These are phyloP conservation scores for Endocalyx cinctus DNA, from an alignment of 2,329 filamentous ascomycete species.

Conservation along the genomic window DNA sequence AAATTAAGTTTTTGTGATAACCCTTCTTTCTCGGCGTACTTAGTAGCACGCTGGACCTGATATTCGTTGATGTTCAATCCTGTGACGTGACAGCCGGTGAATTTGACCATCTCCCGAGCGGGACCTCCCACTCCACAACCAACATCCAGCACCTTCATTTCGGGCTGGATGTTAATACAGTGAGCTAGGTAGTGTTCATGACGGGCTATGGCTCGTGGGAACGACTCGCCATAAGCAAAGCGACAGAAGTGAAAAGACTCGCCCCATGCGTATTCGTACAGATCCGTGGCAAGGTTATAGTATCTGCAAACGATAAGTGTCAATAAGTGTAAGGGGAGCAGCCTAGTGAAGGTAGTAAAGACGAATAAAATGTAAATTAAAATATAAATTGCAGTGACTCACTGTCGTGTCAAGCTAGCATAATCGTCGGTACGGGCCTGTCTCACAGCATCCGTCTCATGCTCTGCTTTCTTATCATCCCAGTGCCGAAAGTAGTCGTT, in stretches of 20 bases:
- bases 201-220: slow-evolving; percentile 67
- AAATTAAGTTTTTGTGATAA: slow-evolving; percentile 61
- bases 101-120: slow-evolving; percentile 69
- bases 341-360: too few species aligned
- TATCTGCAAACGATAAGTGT: slow-evolving; percentile 46
- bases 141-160: slow-evolving; percentile 68
- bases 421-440: slow-evolving; percentile 64
- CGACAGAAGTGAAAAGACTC: slow-evolving; percentile 76
- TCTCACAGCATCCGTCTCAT: slow-evolving; percentile 57
- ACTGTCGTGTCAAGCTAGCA: slow-evolving; percentile 68
- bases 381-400: slow-evolving; percentile 28
- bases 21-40: slow-evolving; percentile 62
- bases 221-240: slow-evolving; percentile 65
- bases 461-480: slow-evolving; percentile 63
- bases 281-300: slow-evolving; percentile 69
- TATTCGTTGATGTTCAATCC: slow-evolving; percentile 80
- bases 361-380: too few species aligned
- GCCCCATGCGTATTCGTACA: slow-evolving; percentile 75
- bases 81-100: slow-evolving; percentile 63
- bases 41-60: slow-evolving; percentile 68
- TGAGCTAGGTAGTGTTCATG: slow-evolving; percentile 76
- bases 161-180: slow-evolving; percentile 61
- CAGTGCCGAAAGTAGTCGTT: slow-evolving; percentile 79
- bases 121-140: slow-evolving; percentile 75
- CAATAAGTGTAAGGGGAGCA: slow-evolving; percentile 12